These are phyloP conservation scores for Fusarium decemcellulare DNA, from an alignment of 2,329 filamentous ascomycete species.

Conservation along the genomic window DNA sequence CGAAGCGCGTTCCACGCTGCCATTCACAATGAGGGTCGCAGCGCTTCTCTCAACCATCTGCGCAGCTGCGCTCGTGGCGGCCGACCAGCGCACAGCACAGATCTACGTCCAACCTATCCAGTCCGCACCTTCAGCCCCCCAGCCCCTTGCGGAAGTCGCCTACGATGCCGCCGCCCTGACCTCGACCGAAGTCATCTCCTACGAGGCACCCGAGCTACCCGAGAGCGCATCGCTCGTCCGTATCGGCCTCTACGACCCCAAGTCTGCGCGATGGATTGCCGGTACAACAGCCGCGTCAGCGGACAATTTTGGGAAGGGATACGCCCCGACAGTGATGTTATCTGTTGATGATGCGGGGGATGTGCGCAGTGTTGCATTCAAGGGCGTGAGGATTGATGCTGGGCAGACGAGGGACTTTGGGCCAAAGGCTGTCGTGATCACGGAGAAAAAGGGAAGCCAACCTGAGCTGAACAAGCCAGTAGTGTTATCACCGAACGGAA, in stretches of 20 bases:
- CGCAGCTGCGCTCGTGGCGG: constrained; percentile 56
- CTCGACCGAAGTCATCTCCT: constrained; percentile 65
- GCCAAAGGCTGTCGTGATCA: constrained; percentile 68
- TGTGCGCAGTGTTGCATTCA: constrained; percentile 65
- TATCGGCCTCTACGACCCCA: constrained; percentile 69
- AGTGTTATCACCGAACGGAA: constrained; percentile 72
- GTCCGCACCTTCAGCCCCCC: constrained; percentile 50
- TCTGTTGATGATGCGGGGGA: constrained; percentile 61
- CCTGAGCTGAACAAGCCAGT: constrained; percentile 76
- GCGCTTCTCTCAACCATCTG: constrained; percentile 59
- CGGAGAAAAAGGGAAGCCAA: constrained; percentile 64
- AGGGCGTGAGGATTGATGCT: constrained; percentile 73
- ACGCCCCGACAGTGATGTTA: constrained; percentile 69
- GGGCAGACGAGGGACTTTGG: constrained; percentile 76
- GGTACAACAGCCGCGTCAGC: constrained; percentile 69
- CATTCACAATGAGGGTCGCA: constrained; percentile 57
- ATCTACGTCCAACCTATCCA: constrained; percentile 69
- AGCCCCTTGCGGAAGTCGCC: constrained; percentile 68
- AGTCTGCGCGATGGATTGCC: constrained; percentile 63
- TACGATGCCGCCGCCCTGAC: constrained; percentile 64
- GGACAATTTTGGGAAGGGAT: constrained; percentile 74
- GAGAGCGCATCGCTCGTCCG: constrained; percentile 65
- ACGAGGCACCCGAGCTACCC: constrained; percentile 69
- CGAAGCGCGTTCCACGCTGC: neutral
- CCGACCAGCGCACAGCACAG: constrained; percentile 61